Percentiles rank a stretch among this genome's conserved stretches.
These are phyloP conservation scores for Diaporthe aspalathi DNA, from an alignment of 2,329 filamentous ascomycete genomes.

Conservation along the genomic window DNA sequence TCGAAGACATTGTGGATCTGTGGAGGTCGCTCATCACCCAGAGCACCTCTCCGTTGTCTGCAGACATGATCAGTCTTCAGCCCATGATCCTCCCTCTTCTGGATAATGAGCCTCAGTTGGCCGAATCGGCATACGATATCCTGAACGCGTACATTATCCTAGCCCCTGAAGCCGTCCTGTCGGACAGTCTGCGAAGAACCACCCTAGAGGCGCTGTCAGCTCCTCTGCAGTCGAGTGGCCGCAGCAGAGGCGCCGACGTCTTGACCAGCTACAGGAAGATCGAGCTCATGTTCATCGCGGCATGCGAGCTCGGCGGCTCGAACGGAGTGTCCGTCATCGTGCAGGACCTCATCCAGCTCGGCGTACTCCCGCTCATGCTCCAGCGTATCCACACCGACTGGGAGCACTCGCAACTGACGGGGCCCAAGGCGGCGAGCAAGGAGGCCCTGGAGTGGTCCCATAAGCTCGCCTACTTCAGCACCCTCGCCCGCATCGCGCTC, in stretches of 20 bases:
- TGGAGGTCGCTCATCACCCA: constrained; percentile 82
- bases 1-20: constrained; percentile 92
- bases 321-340: constrained; percentile 72
- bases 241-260: constrained; percentile 34
- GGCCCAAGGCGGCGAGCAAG: constrained; percentile 77
- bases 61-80: constrained; percentile 72
- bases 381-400: constrained; percentile 74
- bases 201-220: constrained; percentile 60
- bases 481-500: constrained; percentile 82
- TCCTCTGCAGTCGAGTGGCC: constrained; percentile 29
- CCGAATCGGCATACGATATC: constrained; percentile 71
- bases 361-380: constrained; percentile 72
- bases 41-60: constrained; percentile 69
- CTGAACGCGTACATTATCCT: constrained; percentile 78
- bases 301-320: constrained; percentile 70
- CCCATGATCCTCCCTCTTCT: constrained; percentile 74
- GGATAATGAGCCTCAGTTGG: constrained; percentile 73
- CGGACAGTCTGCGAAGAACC: constrained; percentile 64
- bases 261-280: constrained; percentile 66
- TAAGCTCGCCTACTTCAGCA: constrained; percentile 77
- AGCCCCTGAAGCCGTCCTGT: constrained; percentile 74
- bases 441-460: constrained; percentile 62
- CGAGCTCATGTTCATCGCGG: constrained; percentile 73
- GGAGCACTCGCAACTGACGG: constrained; percentile 83
- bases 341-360: constrained; percentile 72